Conservation (phyloP, 177 flowering plant genomes). For the Vitis hybrid region DNA sequence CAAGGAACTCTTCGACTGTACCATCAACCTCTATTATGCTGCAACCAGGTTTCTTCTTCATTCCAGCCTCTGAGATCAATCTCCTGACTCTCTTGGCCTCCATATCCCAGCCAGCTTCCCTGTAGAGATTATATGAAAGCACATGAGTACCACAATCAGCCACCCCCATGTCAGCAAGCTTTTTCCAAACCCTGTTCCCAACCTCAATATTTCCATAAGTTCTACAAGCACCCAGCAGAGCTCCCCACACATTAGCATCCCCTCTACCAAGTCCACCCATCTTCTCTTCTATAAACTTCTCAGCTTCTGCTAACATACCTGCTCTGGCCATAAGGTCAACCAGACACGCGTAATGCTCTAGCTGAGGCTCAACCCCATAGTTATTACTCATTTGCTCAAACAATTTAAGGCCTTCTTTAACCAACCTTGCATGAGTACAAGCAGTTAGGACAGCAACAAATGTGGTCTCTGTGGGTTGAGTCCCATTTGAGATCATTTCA, state of each 20-base stretch:
- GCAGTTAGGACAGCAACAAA: slow-evolving; percentile 58
- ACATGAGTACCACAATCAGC: slow-evolving; percentile 51
- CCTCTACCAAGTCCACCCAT: slow-evolving; percentile 43
- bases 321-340: slow-evolving; percentile 65
- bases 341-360: slow-evolving; percentile 60
- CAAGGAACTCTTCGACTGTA: slow-evolving; percentile 46
- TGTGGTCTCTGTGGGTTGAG: slow-evolving; percentile 58
- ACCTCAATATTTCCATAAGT: slow-evolving; percentile 49
- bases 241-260: slow-evolving; percentile 70
- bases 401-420: slow-evolving; percentile 42
- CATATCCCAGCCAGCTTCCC: slow-evolving; percentile 56
- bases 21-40: slow-evolving; percentile 62
- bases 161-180: slow-evolving; percentile 35
- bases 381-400: slow-evolving; percentile 46
- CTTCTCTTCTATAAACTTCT: slow-evolving; percentile 48
- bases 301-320: slow-evolving; percentile 64
- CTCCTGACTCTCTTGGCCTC: slow-evolving; percentile 50
- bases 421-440: slow-evolving; percentile 65
- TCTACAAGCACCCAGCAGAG: slow-evolving; percentile 60
- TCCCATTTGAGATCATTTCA: slow-evolving; percentile 38
- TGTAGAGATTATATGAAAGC: slow-evolving; percentile 51
- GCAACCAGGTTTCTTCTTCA: slow-evolving; percentile 62
- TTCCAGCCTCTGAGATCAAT: slow-evolving; percentile 34
- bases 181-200: slow-evolving; percentile 54
- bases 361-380: slow-evolving; percentile 45